Conservation (phyloP, 768 basidiomycete genomes). For the Pleurotus pulmonarius region DNA sequence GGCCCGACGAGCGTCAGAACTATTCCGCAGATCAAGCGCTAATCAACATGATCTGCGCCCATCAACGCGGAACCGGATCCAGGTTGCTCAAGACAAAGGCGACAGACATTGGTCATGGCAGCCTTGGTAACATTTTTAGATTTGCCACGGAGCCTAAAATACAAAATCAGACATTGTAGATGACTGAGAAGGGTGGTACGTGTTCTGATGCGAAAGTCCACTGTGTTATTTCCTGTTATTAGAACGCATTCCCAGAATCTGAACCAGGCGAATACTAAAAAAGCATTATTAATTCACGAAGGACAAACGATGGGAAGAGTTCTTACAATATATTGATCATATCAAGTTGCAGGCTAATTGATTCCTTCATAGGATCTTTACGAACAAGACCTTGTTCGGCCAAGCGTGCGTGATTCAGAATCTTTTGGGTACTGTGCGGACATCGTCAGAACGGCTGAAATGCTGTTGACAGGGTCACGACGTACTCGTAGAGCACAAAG, state of each 20-base stretch:
- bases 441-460: neutral
- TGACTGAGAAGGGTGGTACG: neutral
- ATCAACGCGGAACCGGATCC: too few species aligned
- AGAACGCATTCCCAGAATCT: slow-evolving; percentile 69
- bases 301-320: neutral
- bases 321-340: slow-evolving; percentile 88
- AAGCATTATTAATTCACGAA: neutral
- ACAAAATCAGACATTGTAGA: neutral
- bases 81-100: too few species aligned
- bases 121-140: too few species aligned
- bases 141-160: neutral
- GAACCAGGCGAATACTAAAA: slow-evolving; percentile 72
- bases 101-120: too few species aligned
- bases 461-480: neutral
- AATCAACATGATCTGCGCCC: too few species aligned
- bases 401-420: slow-evolving; percentile 70
- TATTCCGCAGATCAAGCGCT: too few species aligned
- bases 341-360: slow-evolving; percentile 76
- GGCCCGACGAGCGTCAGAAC: too few species aligned
- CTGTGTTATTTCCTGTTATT: slow-evolving; percentile 46
- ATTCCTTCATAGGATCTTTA: slow-evolving; percentile 74
- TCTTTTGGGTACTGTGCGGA: slow-evolving; percentile 71
- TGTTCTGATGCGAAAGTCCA: neutral
- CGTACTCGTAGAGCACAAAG: slow-evolving; percentile 84
- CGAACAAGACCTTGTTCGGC: slow-evolving; percentile 64